Evolutionary conservation across 768 basidiomycete species (phyloP), one percentile per base, ranked within the genome.

Genomic region (Sarcomyxa edulis): DNA sequence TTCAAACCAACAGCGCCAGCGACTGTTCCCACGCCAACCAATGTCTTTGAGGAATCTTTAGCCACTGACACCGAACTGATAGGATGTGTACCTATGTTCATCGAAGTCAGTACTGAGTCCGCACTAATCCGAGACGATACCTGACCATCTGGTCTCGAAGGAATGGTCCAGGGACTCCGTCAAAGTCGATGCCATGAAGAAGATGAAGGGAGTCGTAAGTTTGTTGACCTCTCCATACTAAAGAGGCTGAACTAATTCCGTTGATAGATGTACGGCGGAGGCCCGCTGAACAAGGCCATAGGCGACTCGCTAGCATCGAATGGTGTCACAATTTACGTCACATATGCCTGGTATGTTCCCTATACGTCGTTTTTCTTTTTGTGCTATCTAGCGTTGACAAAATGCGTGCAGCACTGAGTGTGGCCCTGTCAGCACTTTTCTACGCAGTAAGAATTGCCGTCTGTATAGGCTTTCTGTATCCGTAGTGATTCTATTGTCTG

Each of bases 231-330:
- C 11, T 24, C 19, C 16, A 34, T 12, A 19, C 24, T 21, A 34
- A 31, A 21, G 27, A 15, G 30, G 18, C 15, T 26, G 20, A 18
- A 16, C 27, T 23, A 15, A 20, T 19, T 16, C 4, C 11, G 27
- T 19, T 33, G n/a, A n/a, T 31, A 71, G 69, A 6, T 48, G 0
- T 69, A 49, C 31, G 63, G 58, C 8, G 68, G 69, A n/a, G 68
- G 64, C 0, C 60, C 66, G 6, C 33, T 71, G 4, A 59, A 62
- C 19, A 46, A 59, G 35, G 53, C 54, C n/a, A 44, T 56, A 1
- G 69, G 66, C 0, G 59, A 70, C n/a, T 34, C 35, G 10, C 25
- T 70, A 14, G 47, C 48, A 3, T 43, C 49, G 11, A 45, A 55
- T n/a, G 66, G 66, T 0, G 61, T 69, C 1, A 43, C 49, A 2